Evolutionary conservation across 139 green algal species (phyloP).

Genomic region (Deuterostichococcus epilithicus): DNA sequence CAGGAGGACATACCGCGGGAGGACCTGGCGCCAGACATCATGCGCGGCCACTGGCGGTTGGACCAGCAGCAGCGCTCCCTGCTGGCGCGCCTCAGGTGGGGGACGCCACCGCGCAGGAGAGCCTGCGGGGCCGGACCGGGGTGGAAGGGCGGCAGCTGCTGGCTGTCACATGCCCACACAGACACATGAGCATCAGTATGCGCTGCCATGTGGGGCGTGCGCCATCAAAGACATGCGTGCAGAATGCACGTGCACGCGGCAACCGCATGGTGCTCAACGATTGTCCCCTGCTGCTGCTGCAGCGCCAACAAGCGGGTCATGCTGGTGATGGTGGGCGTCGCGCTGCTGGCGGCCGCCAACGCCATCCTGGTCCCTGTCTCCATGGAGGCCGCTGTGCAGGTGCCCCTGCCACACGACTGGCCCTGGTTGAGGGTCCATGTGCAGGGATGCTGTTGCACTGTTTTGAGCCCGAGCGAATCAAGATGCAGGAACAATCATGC

Average conservation of each 20-base stretch:
- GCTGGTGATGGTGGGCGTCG: slow-evolving; percentile 30
- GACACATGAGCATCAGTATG: too few species aligned
- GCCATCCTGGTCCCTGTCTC: slow-evolving; percentile 57
- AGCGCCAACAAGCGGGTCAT: slow-evolving; percentile 64
- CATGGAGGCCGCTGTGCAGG: slow-evolving; percentile 41
- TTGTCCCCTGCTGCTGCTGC: slow-evolving; percentile 8
- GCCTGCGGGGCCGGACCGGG: too few species aligned
- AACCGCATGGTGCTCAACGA: neutral
- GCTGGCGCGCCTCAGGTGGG: slow-evolving; percentile 49
- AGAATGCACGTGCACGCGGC: too few species aligned
- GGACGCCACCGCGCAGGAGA: too few species aligned
- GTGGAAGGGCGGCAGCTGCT: too few species aligned
- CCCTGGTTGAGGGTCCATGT: neutral
- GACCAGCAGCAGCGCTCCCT: slow-evolving; percentile 43
- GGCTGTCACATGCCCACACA: too few species aligned
- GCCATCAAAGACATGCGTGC: too few species aligned
- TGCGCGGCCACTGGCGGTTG: slow-evolving; percentile 64
- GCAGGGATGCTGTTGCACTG: too few species aligned
- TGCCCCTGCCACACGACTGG: neutral
- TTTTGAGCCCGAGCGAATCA: too few species aligned
- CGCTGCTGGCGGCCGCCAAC: slow-evolving; percentile 56
- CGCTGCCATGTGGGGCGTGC: too few species aligned
- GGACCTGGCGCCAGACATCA: slow-evolving; percentile 57
- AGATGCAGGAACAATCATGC: too few species aligned
- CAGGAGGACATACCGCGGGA: slow-evolving; percentile 20